Evolutionary conservation across 768 basidiomycete species (phyloP), one percentile per base, ranked within the genome.

Genomic region (Leccinum rimulosum): DNA sequence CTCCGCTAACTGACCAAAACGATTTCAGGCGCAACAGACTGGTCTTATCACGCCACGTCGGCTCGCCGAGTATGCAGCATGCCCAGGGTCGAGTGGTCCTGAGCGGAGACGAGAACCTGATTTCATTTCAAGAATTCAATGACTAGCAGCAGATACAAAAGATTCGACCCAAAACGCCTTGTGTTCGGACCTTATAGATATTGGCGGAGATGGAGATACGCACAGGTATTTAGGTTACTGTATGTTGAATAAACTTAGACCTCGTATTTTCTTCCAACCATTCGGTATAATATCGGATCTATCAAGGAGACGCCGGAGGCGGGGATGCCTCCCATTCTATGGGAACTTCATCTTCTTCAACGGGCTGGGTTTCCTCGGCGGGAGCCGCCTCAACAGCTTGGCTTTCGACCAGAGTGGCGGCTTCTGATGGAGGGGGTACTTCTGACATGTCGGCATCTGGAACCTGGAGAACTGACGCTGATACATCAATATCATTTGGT

Each of bases 251-350:
- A 17, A 50, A 58, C 15, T 43, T 43, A 51, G 17, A 36, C 27
- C 10, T 54, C 15, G 31, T 38, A n/a, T 17, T 11, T 35, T 19
- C 22, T 5, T 25, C 17, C 22, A 22, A 22, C 22, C 11, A 22
- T 31, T 49, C 27, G 14, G n/a, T 14, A 19, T 53, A 15, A 6
- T 25, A 33, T 36, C 40, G 6, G n/a, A 7, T 27, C 50, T 30
- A 58, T 58, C 28, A 52, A 30, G 69, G 62, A 28, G 65, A 66
- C 3, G 64, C 64, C 28, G 66, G 43, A 19, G 43, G 66, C 12
- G 72, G 72, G 35, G 72, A 66, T 36, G 61, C 64, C 25, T 74
- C 74, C 72, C 72, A 73, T 45, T 68, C 68, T 59, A 73, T 73
- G 3, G 60, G 65, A 56, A 60, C 62, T 25, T 72, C 72, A 1